Evolutionary conservation across 2,329 filamentous ascomycete genomes (phyloP), one percentile per base, ranked within the genome.

Genomic region (Orbilia oligospora): DNA sequence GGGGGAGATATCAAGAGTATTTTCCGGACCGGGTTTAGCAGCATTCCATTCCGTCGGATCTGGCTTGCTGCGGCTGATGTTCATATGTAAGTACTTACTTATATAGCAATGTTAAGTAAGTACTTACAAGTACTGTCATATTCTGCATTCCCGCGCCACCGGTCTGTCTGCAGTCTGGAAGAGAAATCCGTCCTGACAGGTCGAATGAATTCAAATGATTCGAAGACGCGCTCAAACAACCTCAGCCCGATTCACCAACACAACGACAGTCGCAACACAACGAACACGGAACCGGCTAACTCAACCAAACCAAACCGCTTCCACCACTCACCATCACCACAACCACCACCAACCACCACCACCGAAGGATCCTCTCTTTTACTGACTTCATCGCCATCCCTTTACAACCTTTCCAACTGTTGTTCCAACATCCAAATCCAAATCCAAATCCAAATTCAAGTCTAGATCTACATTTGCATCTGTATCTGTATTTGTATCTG

Each of bases 171-270:
- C n/a, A n/a, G n/a, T n/a, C n/a, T n/a, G n/a, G n/a, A n/a, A n/a
- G n/a, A n/a, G n/a, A n/a, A n/a, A n/a, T n/a, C n/a, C n/a, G n/a
- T n/a, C n/a, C n/a, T n/a, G n/a, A n/a, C n/a, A n/a, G n/a, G n/a
- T n/a, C n/a, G n/a, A n/a, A n/a, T 27, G 20, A 51, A 24, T n/a
- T 38, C 16, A 56, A 36, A 8, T 56, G 41, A 65, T 9, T 6
- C n/a, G 41, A 48, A 48, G 61, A 71, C 69, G 69, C 56, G 56
- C 69, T 65, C 69, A 64, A 71, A 71, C 71, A 64, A 69, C 71
- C 64, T 75, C 71, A 67, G 30, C 64, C 16, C 16, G 6, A 5
- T 3, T 3, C 51, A 56, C 64, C 24, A 55, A 49, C 3, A 6
- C 63, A 33, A n/a, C 33, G 33, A 56, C 44, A 44, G 20, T 22